These are phyloP conservation scores for Theobroma grandiflorum DNA, from an alignment of 441 rosid species.

Conservation along the genomic window DNA sequence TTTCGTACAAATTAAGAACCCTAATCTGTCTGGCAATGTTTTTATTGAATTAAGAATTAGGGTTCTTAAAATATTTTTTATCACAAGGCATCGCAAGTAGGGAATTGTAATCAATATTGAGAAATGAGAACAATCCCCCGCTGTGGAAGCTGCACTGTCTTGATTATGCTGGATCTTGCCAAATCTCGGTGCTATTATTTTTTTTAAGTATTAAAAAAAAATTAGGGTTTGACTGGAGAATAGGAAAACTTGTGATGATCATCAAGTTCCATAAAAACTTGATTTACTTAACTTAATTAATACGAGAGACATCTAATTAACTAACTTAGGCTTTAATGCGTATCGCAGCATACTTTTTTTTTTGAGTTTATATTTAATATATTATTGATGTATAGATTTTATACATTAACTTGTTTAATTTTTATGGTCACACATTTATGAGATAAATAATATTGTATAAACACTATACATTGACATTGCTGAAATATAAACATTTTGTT, in stretches of 20 bases:
- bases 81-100: neutral
- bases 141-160: constrained; percentile 20
- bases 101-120: neutral
- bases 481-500: too few species aligned
- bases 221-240: neutral
- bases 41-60: neutral
- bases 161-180: constrained; percentile 16
- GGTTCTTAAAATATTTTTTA: neutral
- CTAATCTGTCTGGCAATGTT: neutral
- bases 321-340: neutral
- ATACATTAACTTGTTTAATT: too few species aligned
- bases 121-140: neutral
- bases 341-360: too few species aligned
- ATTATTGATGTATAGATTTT: too few species aligned
- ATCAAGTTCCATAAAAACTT: neutral
- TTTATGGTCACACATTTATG: too few species aligned
- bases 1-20: neutral
- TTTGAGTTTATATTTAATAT: too few species aligned
- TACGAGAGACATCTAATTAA: neutral
- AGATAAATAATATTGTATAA: too few species aligned
- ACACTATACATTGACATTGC: too few species aligned
- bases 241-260: neutral
- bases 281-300: neutral
- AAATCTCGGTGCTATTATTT: neutral
- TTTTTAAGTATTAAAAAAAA: neutral